Conservation (phyloP, 2,329 filamentous ascomycete species). For the Aspergillus sp. region DNA sequence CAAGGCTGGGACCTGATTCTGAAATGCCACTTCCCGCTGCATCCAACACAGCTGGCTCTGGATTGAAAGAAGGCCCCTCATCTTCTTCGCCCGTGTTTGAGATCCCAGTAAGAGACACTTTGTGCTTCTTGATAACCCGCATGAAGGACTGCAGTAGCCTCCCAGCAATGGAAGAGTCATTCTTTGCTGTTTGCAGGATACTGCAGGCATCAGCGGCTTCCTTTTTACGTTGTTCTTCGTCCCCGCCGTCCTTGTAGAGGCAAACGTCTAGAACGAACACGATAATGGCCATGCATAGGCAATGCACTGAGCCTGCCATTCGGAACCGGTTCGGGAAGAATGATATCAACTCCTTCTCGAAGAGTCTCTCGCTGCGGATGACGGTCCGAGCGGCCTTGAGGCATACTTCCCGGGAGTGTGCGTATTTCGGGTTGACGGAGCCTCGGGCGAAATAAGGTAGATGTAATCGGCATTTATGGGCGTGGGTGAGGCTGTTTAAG, state of each 20-base stretch:
- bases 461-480: conserved; percentile 40
- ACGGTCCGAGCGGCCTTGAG: too few species aligned
- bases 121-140: not conserved
- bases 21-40: not conserved
- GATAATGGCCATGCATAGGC: not conserved
- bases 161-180: not conserved
- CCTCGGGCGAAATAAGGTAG: conserved; percentile 35
- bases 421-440: not conserved
- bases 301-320: not conserved
- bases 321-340: too few species aligned
- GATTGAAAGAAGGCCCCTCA: not conserved
- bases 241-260: not conserved
- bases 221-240: not conserved
- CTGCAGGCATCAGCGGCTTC: not conserved
- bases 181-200: not conserved
- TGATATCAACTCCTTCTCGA: too few species aligned
- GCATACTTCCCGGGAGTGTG: not conserved
- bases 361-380: too few species aligned
- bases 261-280: not conserved
- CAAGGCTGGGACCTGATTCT: not conserved
- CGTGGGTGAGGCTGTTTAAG: conserved; percentile 35
- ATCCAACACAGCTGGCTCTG: not conserved
- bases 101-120: not conserved
- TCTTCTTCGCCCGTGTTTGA: not conserved
- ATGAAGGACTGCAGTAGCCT: not conserved